A percentile compares a stretch with the other conserved stretches of the same genome.
Evolutionary conservation across 768 basidiomycete genomes (phyloP).

Genomic region (Albatrellus ellisii): DNA sequence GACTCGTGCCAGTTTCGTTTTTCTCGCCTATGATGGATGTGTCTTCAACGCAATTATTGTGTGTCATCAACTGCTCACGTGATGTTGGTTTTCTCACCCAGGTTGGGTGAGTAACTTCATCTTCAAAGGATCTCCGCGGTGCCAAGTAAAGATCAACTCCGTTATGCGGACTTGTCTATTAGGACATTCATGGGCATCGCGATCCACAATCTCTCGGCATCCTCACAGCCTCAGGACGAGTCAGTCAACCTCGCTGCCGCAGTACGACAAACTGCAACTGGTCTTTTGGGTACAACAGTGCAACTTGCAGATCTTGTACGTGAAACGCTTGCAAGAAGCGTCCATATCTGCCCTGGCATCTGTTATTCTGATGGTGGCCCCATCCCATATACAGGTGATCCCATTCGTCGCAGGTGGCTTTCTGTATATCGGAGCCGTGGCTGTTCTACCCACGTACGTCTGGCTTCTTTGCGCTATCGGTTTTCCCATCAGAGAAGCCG

Average conservation of each 20-base stretch:
- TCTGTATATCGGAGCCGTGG: conserved; percentile 87
- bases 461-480: conserved; percentile 4
- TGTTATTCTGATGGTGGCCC: conserved; percentile 9
- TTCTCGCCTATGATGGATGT: too few relatives aligned
- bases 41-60: too few relatives aligned
- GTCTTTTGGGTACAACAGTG: conserved; percentile 75
- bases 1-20: too few relatives aligned
- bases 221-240: conserved; percentile 24
- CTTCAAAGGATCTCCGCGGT: not conserved
- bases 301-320: conserved; percentile 70
- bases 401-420: conserved; percentile 88
- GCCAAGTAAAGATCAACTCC: not conserved
- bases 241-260: conserved; percentile 60
- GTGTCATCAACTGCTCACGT: not conserved
- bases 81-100: conserved; percentile 8
- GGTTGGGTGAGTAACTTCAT: conserved; percentile 16
- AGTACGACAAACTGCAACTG: conserved; percentile 60
- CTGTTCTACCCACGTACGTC: conserved; percentile 79
- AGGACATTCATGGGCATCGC: conserved; percentile 85
- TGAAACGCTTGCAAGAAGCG: conserved; percentile 12
- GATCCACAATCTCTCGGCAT: conserved; percentile 62
- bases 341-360: not conserved
- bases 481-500: not conserved
- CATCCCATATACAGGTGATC: conserved; percentile 44
- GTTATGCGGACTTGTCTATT: too few relatives aligned